Conservation (phyloP, 495 filamentous ascomycete species). For the Daldinia decipiens region DNA sequence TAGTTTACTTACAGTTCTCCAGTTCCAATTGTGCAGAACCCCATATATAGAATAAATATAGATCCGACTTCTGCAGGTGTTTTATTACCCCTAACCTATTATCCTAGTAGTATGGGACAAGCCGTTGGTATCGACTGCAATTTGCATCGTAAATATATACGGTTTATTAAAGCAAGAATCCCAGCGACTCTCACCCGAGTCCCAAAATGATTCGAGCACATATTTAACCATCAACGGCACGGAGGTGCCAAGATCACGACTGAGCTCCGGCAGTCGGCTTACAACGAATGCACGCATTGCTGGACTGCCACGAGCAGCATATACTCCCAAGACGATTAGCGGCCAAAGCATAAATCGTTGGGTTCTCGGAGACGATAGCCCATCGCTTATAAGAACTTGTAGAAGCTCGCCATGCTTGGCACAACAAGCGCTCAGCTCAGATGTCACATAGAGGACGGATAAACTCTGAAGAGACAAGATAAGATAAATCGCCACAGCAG, state of each 20-base stretch:
- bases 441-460: constrained; percentile 37
- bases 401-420: constrained; percentile 21
- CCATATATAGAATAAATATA: neutral
- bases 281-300: constrained; percentile 43
- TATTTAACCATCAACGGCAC: constrained; percentile 41
- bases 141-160: constrained; percentile 37
- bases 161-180: constrained; percentile 52
- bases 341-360: constrained; percentile 50
- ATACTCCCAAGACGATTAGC: constrained; percentile 49
- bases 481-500: constrained; percentile 49
- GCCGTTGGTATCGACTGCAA: constrained; percentile 25
- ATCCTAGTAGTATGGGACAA: neutral
- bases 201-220: constrained; percentile 50
- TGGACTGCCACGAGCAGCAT: constrained; percentile 33
- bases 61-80: neutral
- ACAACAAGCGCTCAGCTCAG: constrained; percentile 18
- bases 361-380: constrained; percentile 28
- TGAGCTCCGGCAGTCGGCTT: constrained; percentile 35
- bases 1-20: neutral
- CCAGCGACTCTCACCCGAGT: constrained; percentile 41
- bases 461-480: constrained; percentile 47
- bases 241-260: constrained; percentile 38
- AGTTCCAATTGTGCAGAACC: neutral
- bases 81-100: neutral
- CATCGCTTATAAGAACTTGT: constrained; percentile 33